Base-by-base conservation (phyloP, 257 asterid genomes). In the Solanum ossicruentum region DNA sequence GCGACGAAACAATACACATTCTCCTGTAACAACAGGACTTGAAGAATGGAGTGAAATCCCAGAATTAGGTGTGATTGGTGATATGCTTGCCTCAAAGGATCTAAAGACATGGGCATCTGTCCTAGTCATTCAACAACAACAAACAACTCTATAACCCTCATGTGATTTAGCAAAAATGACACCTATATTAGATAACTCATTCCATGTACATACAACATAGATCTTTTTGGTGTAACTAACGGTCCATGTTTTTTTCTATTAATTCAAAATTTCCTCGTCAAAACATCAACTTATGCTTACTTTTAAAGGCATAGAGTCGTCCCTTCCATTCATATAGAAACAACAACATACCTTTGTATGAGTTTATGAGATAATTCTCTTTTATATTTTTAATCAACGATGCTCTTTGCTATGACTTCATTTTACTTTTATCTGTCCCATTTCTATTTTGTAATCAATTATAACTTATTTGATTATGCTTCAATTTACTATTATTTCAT, bases 21-120 rank as follows among this genome's bases (percentile, higher is more conserved):
- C 66, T 52, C 32, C 87, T 10, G 63, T 79, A 65, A 87, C 85
- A n/a, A 2, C 28, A 47, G 89, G 87, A 6, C 82, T 87, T 47
- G 83, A 84, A 36, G 87, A 84, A 18, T 87, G 89, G 89, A 84
- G 87, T 52, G 87, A 87, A 10, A 66, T 87, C 81, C 89, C 85
- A 56, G 89, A 87, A 85, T 32, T 87, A 26, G 89, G 87, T 8
- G 21, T 71, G 72, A 51, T 87, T 57, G 85, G 89, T 13, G 89
- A 87, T 60, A 67, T 84, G 55, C 85, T 87, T 16, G 80, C 87
- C 49, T 67, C 89, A 8, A 58, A 26, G 55, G 85, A 87, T 84
- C 71, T 81, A 17, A 69, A 69, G 71, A 52, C 85, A 6, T 80
- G 55, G 83, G 73, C 89, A 57, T 84, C 89, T 80, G 81, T 87